These are phyloP conservation scores for Xylariaceae sp. DNA, from an alignment of 2,329 filamentous ascomycete genomes.

Conservation along the genomic window DNA sequence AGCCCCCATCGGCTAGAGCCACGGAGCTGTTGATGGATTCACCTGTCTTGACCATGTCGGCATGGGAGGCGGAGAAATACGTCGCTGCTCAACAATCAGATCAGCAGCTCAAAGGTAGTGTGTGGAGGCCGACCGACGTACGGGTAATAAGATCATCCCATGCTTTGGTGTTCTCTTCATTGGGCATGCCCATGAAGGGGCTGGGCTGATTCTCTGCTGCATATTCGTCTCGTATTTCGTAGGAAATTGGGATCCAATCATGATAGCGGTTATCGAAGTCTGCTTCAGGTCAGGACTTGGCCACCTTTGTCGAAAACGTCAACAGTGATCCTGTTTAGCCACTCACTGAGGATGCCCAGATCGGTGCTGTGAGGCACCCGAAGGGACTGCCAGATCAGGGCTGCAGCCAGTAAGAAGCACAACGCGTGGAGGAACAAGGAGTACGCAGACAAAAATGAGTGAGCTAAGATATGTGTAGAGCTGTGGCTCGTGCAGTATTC, in stretches of 20 bases:
- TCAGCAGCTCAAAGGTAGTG: background rate
- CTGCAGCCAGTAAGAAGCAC: background rate
- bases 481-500: background rate
- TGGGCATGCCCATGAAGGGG: no score
- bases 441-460: background rate
- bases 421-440: background rate
- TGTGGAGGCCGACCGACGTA: background rate
- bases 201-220: background rate
- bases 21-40: background rate
- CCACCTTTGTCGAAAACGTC: background rate
- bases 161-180: background rate
- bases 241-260: background rate
- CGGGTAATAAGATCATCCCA: background rate
- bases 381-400: background rate
- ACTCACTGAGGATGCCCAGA: background rate
- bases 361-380: background rate
- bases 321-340: background rate
- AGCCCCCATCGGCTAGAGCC: background rate
- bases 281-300: background rate
- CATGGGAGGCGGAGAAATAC: background rate
- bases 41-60: background rate
- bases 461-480: background rate
- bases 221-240: background rate
- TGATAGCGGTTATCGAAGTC: background rate
- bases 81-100: background rate